phyloP scores from a whole-genome alignment of 805 yeast species.

The Diddensiella transvaalensis region DNA sequence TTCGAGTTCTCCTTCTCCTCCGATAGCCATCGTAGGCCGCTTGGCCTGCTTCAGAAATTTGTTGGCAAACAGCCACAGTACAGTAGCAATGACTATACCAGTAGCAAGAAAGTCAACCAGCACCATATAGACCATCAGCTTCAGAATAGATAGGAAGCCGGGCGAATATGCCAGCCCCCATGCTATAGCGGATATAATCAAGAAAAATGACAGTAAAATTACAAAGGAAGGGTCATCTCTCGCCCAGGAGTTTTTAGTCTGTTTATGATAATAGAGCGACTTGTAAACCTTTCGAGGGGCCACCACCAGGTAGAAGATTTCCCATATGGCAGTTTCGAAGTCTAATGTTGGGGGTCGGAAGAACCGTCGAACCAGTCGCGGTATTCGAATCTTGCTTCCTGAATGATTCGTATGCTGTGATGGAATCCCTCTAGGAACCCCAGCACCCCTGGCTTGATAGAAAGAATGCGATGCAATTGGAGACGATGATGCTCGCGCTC shows the following conservation, averaged over 20 bases:
- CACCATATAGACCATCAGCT: conserved; percentile 77
- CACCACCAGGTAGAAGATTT: conserved; percentile 66
- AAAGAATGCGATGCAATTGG: neutral
- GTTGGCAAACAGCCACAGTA: conserved; percentile 70
- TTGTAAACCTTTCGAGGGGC: conserved; percentile 81
- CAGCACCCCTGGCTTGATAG: conserved; percentile 3
- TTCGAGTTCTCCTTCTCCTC: conserved; percentile 52
- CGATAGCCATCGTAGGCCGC: conserved; percentile 26
- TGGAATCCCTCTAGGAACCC: conserved; percentile 9
- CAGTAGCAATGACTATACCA: conserved; percentile 66
- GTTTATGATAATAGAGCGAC: conserved; percentile 76
- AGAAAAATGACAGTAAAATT: conserved; percentile 61
- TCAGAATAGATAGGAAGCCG: conserved; percentile 54
- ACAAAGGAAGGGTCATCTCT: conserved; percentile 92
- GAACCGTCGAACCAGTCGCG: conserved; percentile 38
- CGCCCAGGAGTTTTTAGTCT: conserved; percentile 75
- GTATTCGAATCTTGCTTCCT: conserved; percentile 18
- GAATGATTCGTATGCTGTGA: neutral
- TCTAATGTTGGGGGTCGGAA: conserved; percentile 78
- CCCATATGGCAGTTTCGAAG: conserved; percentile 93
- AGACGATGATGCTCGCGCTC: neutral
- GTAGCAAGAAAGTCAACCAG: conserved; percentile 71
- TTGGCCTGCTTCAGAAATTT: conserved; percentile 43
- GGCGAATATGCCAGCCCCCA: conserved; percentile 88
- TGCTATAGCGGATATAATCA: conserved; percentile 72